Evolutionary conservation across 345 rosid species (phyloP).

Genomic region (Eucalyptus victrix): DNA sequence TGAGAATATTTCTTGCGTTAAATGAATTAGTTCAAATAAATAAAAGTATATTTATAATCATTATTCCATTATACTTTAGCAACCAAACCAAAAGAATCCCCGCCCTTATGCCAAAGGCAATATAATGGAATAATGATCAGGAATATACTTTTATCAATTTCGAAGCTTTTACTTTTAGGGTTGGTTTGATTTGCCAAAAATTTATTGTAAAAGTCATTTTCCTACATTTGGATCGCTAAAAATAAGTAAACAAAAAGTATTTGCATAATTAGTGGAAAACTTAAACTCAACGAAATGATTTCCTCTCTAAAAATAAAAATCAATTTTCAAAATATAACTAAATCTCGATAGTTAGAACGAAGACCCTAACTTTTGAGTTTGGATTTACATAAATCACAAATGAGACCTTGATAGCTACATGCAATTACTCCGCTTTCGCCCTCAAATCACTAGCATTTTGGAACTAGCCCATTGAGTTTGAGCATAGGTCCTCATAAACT

Average conservation of each 20-base stretch:
- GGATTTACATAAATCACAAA: neutral
- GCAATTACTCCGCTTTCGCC: rapidly evolving
- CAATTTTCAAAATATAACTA: neutral
- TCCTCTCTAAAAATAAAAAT: neutral
- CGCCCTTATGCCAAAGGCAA: neutral
- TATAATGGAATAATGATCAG: neutral
- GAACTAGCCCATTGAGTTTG: neutral
- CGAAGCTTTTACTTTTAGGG: neutral
- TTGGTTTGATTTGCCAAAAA: neutral
- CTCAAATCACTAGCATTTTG: neutral
- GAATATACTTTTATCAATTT: neutral
- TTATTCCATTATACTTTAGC: neutral
- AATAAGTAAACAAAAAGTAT: neutral
- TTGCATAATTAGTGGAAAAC: neutral
- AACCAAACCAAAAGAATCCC: neutral
- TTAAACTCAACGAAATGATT: neutral
- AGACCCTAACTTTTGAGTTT: neutral
- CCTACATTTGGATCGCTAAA: neutral
- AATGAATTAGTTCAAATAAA: neutral
- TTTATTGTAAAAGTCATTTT: no score
- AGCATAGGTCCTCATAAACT: neutral
- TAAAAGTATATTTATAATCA: no score
- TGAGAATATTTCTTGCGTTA: neutral
- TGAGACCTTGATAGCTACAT: neutral
- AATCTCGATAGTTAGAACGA: no score